Evolutionary conservation across 108 stramenopile species (phyloP), one percentile per base, ranked within the genome.

Genomic region (Epipyxis sp.): DNA sequence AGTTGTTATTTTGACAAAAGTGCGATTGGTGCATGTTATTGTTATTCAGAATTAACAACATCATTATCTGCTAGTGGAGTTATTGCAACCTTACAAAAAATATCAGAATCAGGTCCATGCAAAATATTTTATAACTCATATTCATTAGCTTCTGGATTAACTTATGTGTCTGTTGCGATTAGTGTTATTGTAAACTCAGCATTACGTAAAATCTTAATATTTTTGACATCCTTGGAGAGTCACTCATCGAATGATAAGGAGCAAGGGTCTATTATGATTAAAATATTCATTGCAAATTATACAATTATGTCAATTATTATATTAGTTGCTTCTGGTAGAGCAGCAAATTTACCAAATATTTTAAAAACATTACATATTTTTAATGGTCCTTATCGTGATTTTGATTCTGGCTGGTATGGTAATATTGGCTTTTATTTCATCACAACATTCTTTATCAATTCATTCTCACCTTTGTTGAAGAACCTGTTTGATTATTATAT

Each of bases 221-320:
- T 29, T 42, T 42, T 74, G 34, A 42, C 71, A 42, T 43, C 40
- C 6, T 42, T 29, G 6, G 71, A 74, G 34, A 29, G n/a, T 10
- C 71, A 37, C 25, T 10, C 71, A 29, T 42, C 25, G 6, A 13
- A 16, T 29, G 71, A 74, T 42, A 42, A 6, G 34, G 71, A 74
- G 71, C 71, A 74, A 27, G 46, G 71, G 6, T 46, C 71, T 10
- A 37, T 74, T 27, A 57, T 74, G 44, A 27, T 39, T 10, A 74
- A 74, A 32, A 57, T 74, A 13, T 74, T 74, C 71, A 10, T 74
- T 13, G 16, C 71, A 32, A 74, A 46, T 42, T 74, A 74, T 37
- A 32, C 25, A 6, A 74, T 29, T 10, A 74, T 74, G 71, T 37
- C 71, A 6, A 54, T 74, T 37, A 57, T 74, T 34, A 25, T 57